Evolutionary conservation across 768 basidiomycete genomes (phyloP).

Genomic region (Saitozyma podzolica): DNA sequence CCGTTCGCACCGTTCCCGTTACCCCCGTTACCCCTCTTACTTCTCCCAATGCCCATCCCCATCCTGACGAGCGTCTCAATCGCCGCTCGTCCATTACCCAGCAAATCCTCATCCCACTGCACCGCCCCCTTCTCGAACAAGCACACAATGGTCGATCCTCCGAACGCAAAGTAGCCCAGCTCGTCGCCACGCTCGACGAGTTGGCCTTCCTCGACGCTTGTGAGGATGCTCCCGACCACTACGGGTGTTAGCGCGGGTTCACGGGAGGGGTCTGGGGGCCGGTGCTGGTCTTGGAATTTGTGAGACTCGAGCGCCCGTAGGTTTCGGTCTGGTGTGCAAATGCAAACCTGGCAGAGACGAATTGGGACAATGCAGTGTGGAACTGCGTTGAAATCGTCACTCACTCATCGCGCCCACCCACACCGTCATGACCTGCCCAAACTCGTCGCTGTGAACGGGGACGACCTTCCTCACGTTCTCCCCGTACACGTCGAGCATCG

Average conservation of each 20-base stretch:
- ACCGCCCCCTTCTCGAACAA: conserved; percentile 82
- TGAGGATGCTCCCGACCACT: conserved; percentile 78
- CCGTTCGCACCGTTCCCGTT: no score
- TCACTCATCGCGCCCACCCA: conserved; percentile 54
- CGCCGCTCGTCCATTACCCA: conserved; percentile 79
- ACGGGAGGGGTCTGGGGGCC: no score
- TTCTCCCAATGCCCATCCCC: conserved; percentile 75
- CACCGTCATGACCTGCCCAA: conserved; percentile 88
- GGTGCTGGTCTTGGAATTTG: no score
- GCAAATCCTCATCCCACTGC: conserved; percentile 87
- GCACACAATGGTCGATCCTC: conserved; percentile 88
- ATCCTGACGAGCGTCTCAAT: conserved; percentile 86
- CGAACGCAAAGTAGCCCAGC: conserved; percentile 93
- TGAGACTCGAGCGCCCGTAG: not conserved
- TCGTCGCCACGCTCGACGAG: conserved; percentile 80
- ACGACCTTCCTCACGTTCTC: conserved; percentile 92
- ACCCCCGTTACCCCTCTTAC: conserved; percentile 10
- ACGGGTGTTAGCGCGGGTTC: conserved; percentile 3
- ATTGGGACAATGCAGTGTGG: not conserved
- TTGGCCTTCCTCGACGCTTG: conserved; percentile 82
- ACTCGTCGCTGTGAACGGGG: conserved; percentile 82
- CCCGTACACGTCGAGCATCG: conserved; percentile 85
- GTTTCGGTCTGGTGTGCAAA: conserved; percentile 1
- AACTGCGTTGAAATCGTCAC: conserved; percentile 5
- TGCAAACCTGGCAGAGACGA: not conserved